phyloP scores from a whole-genome alignment of 495 filamentous ascomycete species.

The Astrocystis sublimbata region DNA sequence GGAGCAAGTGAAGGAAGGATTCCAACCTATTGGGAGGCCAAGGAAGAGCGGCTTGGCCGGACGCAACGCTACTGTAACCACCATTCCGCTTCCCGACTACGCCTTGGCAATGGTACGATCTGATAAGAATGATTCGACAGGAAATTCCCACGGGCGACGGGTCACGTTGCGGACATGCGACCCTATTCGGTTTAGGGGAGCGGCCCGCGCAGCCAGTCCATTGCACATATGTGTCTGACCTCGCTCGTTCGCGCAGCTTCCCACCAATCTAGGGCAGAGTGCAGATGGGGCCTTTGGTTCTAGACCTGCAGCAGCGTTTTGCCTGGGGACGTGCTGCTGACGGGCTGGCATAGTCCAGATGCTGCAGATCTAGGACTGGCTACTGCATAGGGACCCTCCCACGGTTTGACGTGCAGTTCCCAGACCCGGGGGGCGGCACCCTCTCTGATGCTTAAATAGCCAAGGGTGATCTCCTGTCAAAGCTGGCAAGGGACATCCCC shows the following conservation, averaged over 20 bases:
- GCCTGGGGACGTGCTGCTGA: too few species aligned
- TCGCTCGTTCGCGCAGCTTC: not conserved
- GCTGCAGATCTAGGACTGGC: too few species aligned
- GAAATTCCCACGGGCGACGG: too few species aligned
- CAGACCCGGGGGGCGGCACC: not conserved
- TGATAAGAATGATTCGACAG: not conserved
- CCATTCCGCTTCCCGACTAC: not conserved
- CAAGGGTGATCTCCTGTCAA: not conserved
- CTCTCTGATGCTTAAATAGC: not conserved
- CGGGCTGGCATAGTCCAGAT: too few species aligned
- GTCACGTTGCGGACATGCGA: not conserved
- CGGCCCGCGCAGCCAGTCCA: not conserved
- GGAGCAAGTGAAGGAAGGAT: not conserved
- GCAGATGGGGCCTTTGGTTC: too few species aligned
- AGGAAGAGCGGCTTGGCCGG: not conserved
- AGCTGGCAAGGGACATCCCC: not conserved
- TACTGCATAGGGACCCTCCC: too few species aligned
- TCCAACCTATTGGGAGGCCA: not conserved
- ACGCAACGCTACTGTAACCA: not conserved
- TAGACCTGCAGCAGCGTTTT: too few species aligned
- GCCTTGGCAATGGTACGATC: not conserved
- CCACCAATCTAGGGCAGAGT: too few species aligned
- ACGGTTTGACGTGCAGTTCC: not conserved
- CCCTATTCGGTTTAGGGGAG: not conserved
- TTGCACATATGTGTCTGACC: not conserved